phyloP scores from a whole-genome alignment of 1,284 basidiomycete genomes.

The Tilletiaria anomala region DNA sequence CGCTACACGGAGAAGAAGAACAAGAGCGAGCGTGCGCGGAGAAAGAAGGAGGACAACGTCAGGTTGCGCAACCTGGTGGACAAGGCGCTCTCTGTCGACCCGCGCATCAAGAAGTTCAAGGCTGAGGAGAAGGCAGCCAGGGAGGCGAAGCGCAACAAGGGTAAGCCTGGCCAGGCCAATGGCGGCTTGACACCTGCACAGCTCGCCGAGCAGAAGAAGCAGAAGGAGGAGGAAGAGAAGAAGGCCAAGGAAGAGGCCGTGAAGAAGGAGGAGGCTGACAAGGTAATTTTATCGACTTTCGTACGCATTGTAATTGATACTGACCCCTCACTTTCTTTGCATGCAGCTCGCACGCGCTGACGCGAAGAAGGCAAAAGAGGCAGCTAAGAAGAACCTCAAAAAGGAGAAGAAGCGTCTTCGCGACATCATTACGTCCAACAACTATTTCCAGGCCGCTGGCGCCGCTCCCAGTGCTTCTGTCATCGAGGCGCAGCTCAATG shows the following conservation, averaged over 20 bases:
- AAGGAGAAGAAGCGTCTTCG: slow-evolving; percentile 38
- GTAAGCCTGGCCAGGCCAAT: slow-evolving; percentile 33
- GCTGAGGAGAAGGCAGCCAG: slow-evolving; percentile 88
- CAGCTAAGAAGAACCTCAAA: slow-evolving; percentile 41
- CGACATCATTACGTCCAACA: slow-evolving; percentile 45
- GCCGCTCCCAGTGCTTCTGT: slow-evolving; percentile 42
- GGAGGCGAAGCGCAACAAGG: slow-evolving; percentile 73
- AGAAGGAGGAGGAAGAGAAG: slow-evolving; percentile 41
- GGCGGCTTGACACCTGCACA: slow-evolving; percentile 21
- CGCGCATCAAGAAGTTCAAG: slow-evolving; percentile 94
- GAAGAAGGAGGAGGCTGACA: slow-evolving; percentile 55
- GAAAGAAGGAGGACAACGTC: slow-evolving; percentile 96
- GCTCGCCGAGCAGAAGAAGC: slow-evolving; percentile 10
- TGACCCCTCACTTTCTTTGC: slow-evolving; percentile 40
- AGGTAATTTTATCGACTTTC: slow-evolving; percentile 46
- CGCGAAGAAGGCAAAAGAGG: slow-evolving; percentile 82
- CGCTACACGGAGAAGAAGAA: slow-evolving; percentile 99
- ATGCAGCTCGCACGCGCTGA: slow-evolving; percentile 60
- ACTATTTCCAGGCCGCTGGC: slow-evolving; percentile 48
- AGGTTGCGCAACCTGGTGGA: slow-evolving; percentile 79
- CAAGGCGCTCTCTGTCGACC: slow-evolving; percentile 67
- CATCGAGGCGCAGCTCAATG: slow-evolving; percentile 47
- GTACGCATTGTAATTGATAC: too few relatives aligned
- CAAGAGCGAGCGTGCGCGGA: slow-evolving; percentile 81
- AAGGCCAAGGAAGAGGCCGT: slow-evolving; percentile 55